Conservation (phyloP, 441 rosid species). For the Capsella rubella region DNA sequence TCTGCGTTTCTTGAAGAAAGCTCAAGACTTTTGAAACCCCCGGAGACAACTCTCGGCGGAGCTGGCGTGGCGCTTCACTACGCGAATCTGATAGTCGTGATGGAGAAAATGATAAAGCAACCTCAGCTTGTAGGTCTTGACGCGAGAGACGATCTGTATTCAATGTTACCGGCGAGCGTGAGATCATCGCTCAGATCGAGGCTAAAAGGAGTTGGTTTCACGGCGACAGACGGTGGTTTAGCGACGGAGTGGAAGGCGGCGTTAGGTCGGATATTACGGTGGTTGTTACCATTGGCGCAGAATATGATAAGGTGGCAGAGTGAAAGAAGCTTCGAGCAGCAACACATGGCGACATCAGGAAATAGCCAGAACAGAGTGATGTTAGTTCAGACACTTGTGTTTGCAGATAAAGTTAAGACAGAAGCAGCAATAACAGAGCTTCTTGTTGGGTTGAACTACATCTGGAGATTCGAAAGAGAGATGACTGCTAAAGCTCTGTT, state of each 20-base stretch:
- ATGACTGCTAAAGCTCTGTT: constrained; percentile 90
- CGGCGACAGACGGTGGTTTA: constrained; percentile 72
- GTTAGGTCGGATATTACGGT: constrained; percentile 68
- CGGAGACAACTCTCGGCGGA: constrained; percentile 76
- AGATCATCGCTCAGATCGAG: constrained; percentile 65
- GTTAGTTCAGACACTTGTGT: constrained; percentile 76
- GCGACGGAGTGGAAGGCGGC: constrained; percentile 92
- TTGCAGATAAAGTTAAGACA: constrained; percentile 81
- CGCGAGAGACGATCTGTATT: constrained; percentile 86
- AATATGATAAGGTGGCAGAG: constrained; percentile 98
- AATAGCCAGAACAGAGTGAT: constrained; percentile 55
- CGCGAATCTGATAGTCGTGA: constrained; percentile 78
- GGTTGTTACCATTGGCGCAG: constrained; percentile 93
- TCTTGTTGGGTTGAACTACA: constrained; percentile 90
- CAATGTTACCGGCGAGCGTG: constrained; percentile 81
- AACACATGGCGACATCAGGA: constrained; percentile 54
- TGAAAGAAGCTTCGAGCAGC: constrained; percentile 93
- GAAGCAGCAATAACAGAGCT: constrained; percentile 95
- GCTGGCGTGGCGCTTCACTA: constrained; percentile 84
- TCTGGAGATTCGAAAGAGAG: constrained; percentile 97
- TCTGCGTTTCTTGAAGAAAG: constrained; percentile 70
- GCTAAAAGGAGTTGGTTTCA: constrained; percentile 76
- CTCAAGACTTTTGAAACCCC: constrained; percentile 71
- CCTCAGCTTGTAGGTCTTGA: constrained; percentile 91
- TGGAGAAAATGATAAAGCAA: constrained; percentile 93